phyloP scores from a whole-genome alignment of 495 filamentous ascomycete genomes.

The Aspergillus coremiiformis region DNA sequence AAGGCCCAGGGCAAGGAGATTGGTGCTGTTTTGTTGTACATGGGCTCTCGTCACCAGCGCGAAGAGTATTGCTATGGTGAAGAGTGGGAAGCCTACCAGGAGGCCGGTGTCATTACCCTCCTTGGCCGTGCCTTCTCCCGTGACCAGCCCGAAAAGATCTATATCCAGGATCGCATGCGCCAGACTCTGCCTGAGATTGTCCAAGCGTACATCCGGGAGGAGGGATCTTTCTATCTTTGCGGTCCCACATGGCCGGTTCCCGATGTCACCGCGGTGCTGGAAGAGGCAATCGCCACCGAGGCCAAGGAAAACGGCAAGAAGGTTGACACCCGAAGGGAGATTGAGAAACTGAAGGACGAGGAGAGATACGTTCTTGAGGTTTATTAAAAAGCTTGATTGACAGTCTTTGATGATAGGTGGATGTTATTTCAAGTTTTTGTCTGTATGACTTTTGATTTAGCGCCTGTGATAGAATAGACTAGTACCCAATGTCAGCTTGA shows the following conservation, averaged over 20 bases:
- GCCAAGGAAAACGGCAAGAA: conserved; percentile 64
- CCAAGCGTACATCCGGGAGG: conserved; percentile 78
- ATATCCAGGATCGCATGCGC: conserved; percentile 97
- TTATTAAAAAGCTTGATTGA: conserved; percentile 48
- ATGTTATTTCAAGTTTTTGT: not conserved
- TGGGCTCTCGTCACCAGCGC: conserved; percentile 92
- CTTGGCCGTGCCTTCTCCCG: conserved; percentile 92
- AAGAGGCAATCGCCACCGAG: conserved; percentile 83
- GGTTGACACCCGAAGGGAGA: conserved; percentile 84
- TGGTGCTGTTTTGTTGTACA: conserved; percentile 87
- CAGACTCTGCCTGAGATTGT: conserved; percentile 79
- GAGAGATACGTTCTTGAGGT: conserved; percentile 93
- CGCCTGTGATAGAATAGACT: not conserved
- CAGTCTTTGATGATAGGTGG: not conserved
- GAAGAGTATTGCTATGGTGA: conserved; percentile 99
- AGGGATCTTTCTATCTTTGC: conserved; percentile 92
- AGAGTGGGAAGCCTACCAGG: conserved; percentile 98
- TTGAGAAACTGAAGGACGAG: conserved; percentile 92
- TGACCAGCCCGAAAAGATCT: conserved; percentile 97
- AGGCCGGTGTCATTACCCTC: conserved; percentile 88
- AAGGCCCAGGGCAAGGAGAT: conserved; percentile 92
- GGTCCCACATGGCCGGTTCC: conserved; percentile 98
- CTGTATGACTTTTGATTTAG: conserved; percentile 11
- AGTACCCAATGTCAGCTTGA: not conserved
- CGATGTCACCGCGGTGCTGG: conserved; percentile 88